Evolutionary conservation across 768 basidiomycete species (phyloP).

Genomic region (Tricholoma sp.): DNA sequence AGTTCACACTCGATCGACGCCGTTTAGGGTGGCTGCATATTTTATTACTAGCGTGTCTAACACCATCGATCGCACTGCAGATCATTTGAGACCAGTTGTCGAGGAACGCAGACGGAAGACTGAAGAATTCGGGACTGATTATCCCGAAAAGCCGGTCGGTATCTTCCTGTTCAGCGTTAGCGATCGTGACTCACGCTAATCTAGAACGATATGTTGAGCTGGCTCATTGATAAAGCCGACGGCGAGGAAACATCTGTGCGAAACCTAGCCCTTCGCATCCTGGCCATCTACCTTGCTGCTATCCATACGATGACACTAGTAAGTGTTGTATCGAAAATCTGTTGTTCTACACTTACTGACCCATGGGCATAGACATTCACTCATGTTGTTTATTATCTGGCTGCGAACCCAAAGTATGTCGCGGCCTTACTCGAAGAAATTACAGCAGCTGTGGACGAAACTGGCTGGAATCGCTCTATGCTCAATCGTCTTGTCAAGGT

Average conservation of each 20-base stretch:
- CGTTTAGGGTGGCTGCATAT: constrained; percentile 4
- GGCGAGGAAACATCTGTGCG: constrained; percentile 19
- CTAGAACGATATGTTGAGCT: constrained; percentile 38
- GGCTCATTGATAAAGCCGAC: no score
- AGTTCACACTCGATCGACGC: not conserved
- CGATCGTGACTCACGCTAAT: not conserved
- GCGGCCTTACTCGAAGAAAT: constrained; percentile 33
- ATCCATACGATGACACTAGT: constrained; percentile 29
- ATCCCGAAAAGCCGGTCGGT: constrained; percentile 24
- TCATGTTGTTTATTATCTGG: constrained; percentile 28
- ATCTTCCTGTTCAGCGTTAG: not conserved
- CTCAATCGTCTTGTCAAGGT: constrained; percentile 30
- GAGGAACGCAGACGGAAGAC: constrained; percentile 5
- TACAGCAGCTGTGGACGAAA: constrained; percentile 21
- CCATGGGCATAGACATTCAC: constrained; percentile 25
- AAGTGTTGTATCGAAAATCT: not conserved
- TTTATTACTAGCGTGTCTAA: constrained; percentile 4
- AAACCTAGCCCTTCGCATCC: constrained; percentile 22
- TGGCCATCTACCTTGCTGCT: constrained; percentile 33
- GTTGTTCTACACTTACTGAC: not conserved
- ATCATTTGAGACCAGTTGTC: constrained; percentile 8
- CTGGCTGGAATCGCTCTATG: constrained; percentile 28
- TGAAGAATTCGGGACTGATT: constrained; percentile 9
- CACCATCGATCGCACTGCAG: constrained; percentile 2
- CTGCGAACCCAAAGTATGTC: constrained; percentile 24